phyloP scores from a whole-genome alignment of 169 alveolate genomes.

The Cystoisospora suis region DNA sequence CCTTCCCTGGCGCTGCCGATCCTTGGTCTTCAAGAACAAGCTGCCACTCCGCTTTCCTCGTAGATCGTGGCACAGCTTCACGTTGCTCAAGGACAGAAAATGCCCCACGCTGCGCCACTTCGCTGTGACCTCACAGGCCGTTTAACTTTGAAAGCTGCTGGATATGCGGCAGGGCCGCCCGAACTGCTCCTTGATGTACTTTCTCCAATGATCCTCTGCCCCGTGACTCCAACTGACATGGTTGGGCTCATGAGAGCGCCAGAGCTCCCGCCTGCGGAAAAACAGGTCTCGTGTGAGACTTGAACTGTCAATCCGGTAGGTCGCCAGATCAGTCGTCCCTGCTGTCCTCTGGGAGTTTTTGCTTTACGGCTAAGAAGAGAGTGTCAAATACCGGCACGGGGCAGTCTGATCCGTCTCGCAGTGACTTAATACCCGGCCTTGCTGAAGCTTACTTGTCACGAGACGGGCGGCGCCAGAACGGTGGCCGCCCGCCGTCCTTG shows the following conservation, averaged over 20 bases:
- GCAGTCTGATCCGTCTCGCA: neutral
- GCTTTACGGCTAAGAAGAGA: too few species aligned
- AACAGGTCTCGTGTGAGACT: neutral
- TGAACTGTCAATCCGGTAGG: neutral
- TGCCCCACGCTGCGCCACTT: neutral
- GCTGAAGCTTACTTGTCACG: too few species aligned
- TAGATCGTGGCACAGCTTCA: neutral
- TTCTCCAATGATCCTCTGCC: neutral
- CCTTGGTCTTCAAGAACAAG: neutral
- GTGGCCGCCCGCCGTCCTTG: too few species aligned
- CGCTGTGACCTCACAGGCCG: neutral
- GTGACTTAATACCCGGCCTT: neutral
- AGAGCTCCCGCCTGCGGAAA: neutral
- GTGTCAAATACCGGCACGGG: neutral
- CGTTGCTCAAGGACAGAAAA: neutral
- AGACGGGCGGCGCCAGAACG: too few species aligned
- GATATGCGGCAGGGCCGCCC: neutral
- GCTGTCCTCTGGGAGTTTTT: too few species aligned
- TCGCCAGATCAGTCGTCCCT: too few species aligned
- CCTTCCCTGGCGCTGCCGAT: neutral
- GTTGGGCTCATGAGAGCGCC: neutral
- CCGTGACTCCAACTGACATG: neutral
- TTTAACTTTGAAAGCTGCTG: neutral
- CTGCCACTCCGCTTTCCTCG: neutral
- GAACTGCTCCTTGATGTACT: neutral